A percentile compares a stretch with the other conserved stretches of the same genome.
phyloP scores from a whole-genome alignment of 2,329 filamentous ascomycete genomes.

The Didymella arachidicola region DNA sequence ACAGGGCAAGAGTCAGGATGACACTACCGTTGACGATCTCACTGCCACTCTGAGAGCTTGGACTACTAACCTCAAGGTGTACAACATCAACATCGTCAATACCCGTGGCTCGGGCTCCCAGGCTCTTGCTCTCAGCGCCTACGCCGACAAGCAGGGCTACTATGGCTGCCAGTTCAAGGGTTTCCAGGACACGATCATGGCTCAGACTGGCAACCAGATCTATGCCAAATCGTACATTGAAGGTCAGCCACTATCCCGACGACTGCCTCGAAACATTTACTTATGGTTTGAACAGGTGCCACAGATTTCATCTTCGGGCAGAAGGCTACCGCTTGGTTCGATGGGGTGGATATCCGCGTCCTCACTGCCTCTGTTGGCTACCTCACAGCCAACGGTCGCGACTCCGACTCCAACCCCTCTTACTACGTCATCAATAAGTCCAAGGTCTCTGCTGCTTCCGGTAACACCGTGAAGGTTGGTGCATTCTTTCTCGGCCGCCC shows the following conservation, averaged over 20 bases:
- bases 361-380: constrained; percentile 53
- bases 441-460: constrained; percentile 54
- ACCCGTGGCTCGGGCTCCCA: constrained; percentile 58
- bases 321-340: constrained; percentile 61
- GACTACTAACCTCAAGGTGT: constrained; percentile 63
- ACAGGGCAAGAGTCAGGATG: constrained; percentile 56
- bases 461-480: constrained; percentile 50
- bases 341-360: constrained; percentile 59
- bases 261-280: neutral
- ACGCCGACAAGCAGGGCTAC: constrained; percentile 62
- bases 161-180: constrained; percentile 64
- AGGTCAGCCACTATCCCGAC: constrained; percentile 40
- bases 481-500: constrained; percentile 62
- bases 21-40: constrained; percentile 61
- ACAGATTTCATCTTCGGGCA: constrained; percentile 69
- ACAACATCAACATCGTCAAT: constrained; percentile 66
- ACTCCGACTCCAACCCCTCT: constrained; percentile 45
- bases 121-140: constrained; percentile 63
- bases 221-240: constrained; percentile 65
- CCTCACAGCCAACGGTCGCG: constrained; percentile 49
- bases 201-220: constrained; percentile 60
- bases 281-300: constrained; percentile 36
- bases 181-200: constrained; percentile 63
- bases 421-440: constrained; percentile 66
- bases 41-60: constrained; percentile 61